These are phyloP conservation scores for Postia placenta DNA, from an alignment of 768 basidiomycete species.

Conservation along the genomic window DNA sequence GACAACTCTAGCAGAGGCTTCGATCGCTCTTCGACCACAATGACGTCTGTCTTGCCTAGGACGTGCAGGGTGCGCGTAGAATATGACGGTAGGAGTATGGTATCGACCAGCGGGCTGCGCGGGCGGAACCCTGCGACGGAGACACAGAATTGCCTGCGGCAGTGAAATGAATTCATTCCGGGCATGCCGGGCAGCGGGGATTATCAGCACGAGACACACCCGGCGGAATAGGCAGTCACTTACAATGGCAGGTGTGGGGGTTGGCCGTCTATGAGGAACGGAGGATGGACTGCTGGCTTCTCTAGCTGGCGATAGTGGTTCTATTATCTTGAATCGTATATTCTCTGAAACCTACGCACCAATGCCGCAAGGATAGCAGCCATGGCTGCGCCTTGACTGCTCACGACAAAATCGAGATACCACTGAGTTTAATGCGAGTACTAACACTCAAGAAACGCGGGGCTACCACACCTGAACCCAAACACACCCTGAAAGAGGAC, in stretches of 20 bases:
- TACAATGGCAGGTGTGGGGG: constrained; percentile 70
- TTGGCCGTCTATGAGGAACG: constrained; percentile 58
- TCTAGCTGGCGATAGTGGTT: constrained; percentile 38
- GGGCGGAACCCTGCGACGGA: constrained; percentile 69
- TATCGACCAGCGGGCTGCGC: constrained; percentile 36
- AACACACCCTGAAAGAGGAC: constrained; percentile 53
- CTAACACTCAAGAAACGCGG: constrained; percentile 1
- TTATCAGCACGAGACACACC: background rate
- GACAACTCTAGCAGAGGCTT: constrained; percentile 50
- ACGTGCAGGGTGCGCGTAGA: constrained; percentile 75
- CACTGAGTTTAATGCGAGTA: background rate
- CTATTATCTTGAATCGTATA: background rate
- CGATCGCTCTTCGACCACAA: constrained; percentile 68
- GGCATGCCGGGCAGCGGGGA: too few relatives aligned
- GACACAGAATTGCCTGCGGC: constrained; percentile 60
- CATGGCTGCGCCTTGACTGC: constrained; percentile 73
- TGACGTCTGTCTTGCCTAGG: constrained; percentile 68
- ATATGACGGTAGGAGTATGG: constrained; percentile 46
- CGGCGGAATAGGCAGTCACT: constrained; percentile 1
- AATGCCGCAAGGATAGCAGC: constrained; percentile 66
- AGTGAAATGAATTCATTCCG: background rate
- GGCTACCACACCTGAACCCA: constrained; percentile 58
- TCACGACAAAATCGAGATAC: too few relatives aligned
- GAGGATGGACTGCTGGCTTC: constrained; percentile 42
- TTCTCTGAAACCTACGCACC: constrained; percentile 34